phyloP scores from a whole-genome alignment of 495 filamentous ascomycete genomes.

The Xylaria bambusicola region DNA sequence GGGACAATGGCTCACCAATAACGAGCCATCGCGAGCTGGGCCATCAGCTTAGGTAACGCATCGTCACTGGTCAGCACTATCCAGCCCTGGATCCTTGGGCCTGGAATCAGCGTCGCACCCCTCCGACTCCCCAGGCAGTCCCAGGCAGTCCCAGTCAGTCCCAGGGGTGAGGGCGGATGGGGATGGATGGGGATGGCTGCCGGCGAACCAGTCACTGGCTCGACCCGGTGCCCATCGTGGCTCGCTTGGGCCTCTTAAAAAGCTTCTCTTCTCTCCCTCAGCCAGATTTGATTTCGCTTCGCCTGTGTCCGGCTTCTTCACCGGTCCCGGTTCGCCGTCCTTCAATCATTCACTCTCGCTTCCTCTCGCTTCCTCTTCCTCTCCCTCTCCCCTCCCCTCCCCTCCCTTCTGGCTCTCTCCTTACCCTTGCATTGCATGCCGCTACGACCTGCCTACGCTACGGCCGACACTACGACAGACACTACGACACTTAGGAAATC shows the following conservation, averaged over 20 bases:
- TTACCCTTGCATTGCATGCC: constrained; percentile 12
- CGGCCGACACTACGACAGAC: no score
- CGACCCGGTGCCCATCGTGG: constrained; percentile 13
- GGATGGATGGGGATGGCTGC: neutral
- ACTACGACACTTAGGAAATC: constrained; percentile 5
- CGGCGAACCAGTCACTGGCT: constrained; percentile 9
- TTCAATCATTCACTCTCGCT: no score
- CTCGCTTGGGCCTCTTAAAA: constrained; percentile 18
- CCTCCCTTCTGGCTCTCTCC: no score
- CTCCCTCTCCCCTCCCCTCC: no score
- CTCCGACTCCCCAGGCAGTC: constrained; percentile 5
- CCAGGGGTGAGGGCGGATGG: neutral
- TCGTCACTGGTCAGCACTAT: constrained; percentile 10
- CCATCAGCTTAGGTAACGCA: neutral
- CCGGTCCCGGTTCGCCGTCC: constrained; percentile 9
- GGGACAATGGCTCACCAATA: constrained; percentile 17
- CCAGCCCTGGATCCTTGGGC: constrained; percentile 12
- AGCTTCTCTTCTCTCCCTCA: constrained; percentile 12
- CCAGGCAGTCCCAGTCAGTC: no score
- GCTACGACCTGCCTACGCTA: neutral
- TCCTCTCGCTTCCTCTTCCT: constrained; percentile 6
- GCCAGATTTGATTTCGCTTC: constrained; percentile 15
- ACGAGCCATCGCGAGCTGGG: constrained; percentile 10
- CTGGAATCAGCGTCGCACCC: constrained; percentile 10
- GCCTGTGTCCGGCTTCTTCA: constrained; percentile 6